Percentiles rank a stretch among this genome's conserved stretches.
phyloP scores from a whole-genome alignment of 2,329 filamentous ascomycete genomes.

The Beauveria medogensis region DNA sequence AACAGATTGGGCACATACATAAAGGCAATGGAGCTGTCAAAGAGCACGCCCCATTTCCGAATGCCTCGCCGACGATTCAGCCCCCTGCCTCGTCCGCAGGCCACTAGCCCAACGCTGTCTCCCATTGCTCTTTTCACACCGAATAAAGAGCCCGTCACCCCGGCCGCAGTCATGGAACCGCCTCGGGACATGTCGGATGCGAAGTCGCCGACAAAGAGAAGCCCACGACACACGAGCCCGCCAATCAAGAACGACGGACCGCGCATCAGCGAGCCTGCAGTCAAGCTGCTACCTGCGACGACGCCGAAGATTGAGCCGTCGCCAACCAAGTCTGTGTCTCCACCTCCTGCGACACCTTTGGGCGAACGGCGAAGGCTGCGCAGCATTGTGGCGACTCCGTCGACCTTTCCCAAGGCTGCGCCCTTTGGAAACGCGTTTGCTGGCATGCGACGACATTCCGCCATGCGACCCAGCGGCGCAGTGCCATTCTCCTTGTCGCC shows the following conservation, averaged over 20 bases:
- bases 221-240: constrained; percentile 20
- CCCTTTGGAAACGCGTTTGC: constrained; percentile 4
- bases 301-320: constrained; percentile 20
- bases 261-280: constrained; percentile 22
- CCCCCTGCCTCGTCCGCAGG: neutral
- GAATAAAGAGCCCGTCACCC: constrained; percentile 19
- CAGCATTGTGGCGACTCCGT: neutral
- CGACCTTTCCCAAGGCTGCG: constrained; percentile 3
- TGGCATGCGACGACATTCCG: constrained; percentile 5
- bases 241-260: constrained; percentile 18
- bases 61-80: neutral
- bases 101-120: neutral
- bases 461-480: neutral
- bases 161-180: constrained; percentile 17
- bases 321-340: constrained; percentile 22
- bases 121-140: neutral
- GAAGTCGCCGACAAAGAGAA: constrained; percentile 25
- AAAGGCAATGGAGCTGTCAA: constrained; percentile 19
- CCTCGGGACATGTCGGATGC: constrained; percentile 18
- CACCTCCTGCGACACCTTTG: constrained; percentile 20
- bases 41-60: constrained; percentile 2
- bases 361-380: constrained; percentile 5
- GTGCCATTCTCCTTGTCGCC: neutral
- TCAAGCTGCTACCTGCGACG: constrained; percentile 22
- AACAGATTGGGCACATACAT: constrained; percentile 21